Conservation (phyloP, 306 rosid species). For the Morella rubra region DNA sequence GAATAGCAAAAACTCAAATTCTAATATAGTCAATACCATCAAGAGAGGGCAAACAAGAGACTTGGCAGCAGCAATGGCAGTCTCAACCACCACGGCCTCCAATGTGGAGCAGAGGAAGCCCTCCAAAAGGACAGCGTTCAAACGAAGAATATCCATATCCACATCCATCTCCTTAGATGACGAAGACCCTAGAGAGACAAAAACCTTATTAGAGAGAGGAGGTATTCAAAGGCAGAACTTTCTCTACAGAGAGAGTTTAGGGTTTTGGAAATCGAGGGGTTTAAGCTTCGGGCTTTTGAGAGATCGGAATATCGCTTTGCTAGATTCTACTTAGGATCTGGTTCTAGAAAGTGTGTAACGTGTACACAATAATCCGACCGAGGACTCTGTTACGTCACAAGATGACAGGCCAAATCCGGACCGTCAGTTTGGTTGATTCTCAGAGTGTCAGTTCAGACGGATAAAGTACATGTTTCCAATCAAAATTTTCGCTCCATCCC, state of each 20-base stretch:
- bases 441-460: too few relatives aligned
- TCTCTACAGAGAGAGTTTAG: background rate
- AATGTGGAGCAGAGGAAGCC: constrained; percentile 37
- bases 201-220: background rate
- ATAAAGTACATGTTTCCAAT: too few relatives aligned
- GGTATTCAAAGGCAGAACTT: too few relatives aligned
- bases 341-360: constrained; percentile 3
- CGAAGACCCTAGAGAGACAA: background rate
- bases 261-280: constrained; percentile 27
- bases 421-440: background rate
- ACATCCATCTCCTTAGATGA: constrained; percentile 26
- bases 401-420: background rate
- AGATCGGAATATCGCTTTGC: constrained; percentile 5
- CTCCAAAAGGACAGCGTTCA: constrained; percentile 19
- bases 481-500: too few relatives aligned
- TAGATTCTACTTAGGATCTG: constrained; percentile 7
- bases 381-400: background rate
- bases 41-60: constrained; percentile 35
- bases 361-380: background rate
- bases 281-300: constrained; percentile 35
- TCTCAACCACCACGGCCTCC: constrained; percentile 40
- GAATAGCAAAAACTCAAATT: background rate
- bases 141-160: constrained; percentile 21
- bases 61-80: constrained; percentile 44
- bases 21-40: constrained; percentile 35